These are phyloP conservation scores for Zasmidium angulare DNA, from an alignment of 2,329 filamentous ascomycete genomes.

Conservation along the genomic window DNA sequence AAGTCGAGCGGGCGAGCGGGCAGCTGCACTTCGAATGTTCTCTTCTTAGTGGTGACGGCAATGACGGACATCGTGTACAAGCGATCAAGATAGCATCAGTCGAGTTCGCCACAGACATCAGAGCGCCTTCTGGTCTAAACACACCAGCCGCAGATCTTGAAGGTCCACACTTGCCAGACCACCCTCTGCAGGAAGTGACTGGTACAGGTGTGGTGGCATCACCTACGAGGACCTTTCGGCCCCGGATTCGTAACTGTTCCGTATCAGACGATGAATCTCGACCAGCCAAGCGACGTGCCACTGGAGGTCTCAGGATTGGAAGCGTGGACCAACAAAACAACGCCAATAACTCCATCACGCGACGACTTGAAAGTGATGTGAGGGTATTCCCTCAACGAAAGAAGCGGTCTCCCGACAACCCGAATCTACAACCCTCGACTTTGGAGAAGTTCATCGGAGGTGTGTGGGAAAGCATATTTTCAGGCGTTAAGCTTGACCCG, in stretches of 20 bases:
- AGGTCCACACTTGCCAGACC: not conserved
- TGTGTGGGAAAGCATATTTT: conserved; percentile 52
- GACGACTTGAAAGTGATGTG: conserved; percentile 24
- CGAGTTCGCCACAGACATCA: conserved; percentile 15
- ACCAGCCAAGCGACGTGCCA: conserved; percentile 44
- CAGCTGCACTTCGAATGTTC: conserved; percentile 23
- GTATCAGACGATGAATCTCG: conserved; percentile 16
- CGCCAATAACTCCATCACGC: conserved; percentile 9
- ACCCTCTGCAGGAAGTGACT: not conserved
- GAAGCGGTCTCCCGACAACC: conserved; percentile 36
- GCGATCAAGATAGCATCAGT: conserved; percentile 18
- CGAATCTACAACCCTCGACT: conserved; percentile 48
- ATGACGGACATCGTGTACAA: conserved; percentile 3
- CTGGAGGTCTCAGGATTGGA: conserved; percentile 34
- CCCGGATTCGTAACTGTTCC: conserved; percentile 2
- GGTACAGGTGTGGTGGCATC: not conserved
- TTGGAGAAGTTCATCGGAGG: conserved; percentile 51
- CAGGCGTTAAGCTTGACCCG: conserved; percentile 43
- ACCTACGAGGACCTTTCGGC: conserved; percentile 9
- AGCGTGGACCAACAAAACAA: conserved; percentile 14
- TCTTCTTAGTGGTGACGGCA: conserved; percentile 12
- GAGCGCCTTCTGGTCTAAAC: conserved; percentile 4
- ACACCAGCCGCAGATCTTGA: conserved; percentile 18
- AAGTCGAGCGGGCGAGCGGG: conserved; percentile 11
- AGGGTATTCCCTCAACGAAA: conserved; percentile 29